Percentiles rank a stretch among this genome's conserved stretches.
These are phyloP conservation scores for Orobanche coerulescens DNA, from an alignment of 257 asterid species.

Conservation along the genomic window DNA sequence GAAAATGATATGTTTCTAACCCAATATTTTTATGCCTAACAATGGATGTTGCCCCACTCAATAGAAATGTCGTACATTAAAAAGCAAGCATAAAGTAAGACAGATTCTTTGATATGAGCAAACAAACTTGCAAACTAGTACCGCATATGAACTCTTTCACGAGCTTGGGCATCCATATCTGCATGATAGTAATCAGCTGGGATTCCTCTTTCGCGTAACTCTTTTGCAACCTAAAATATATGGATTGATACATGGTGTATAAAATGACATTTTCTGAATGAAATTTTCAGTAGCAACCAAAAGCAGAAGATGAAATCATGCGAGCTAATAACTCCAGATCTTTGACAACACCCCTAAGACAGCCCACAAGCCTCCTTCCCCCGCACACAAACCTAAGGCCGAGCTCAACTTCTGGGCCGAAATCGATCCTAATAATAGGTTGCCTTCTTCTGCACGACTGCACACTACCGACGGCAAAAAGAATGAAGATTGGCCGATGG, in stretches of 20 bases:
- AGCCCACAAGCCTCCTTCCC: too few relatives aligned
- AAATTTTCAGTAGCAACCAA: background rate
- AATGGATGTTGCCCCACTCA: slow-evolving; percentile 2
- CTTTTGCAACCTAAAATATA: slow-evolving; percentile 71
- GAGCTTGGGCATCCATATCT: slow-evolving; percentile 80
- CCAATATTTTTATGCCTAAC: background rate
- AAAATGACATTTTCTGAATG: background rate
- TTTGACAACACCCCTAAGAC: too few relatives aligned
- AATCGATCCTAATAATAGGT: too few relatives aligned
- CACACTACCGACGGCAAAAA: too few relatives aligned
- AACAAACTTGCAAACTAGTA: slow-evolving; percentile 26
- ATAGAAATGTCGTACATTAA: slow-evolving; percentile 9
- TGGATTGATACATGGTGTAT: slow-evolving; percentile 16
- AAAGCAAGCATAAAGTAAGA: slow-evolving; percentile 22
- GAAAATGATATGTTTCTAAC: background rate
- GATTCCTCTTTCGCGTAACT: slow-evolving; percentile 68
- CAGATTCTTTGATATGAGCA: slow-evolving; percentile 17
- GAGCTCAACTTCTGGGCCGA: too few relatives aligned
- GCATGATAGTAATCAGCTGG: slow-evolving; percentile 92
- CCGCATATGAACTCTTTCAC: slow-evolving; percentile 83
- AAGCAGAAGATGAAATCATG: slow-evolving; percentile 13
- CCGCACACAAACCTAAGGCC: slow-evolving; percentile 2
- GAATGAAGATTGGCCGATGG: too few relatives aligned
- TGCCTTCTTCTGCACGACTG: too few relatives aligned
- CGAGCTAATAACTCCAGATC: slow-evolving; percentile 12